phyloP scores from a whole-genome alignment of 129 eudicot species.

The Daucus carota region DH1_v3.0 NC_030383.2:43498501-43499000 shows the following conservation, averaged over 20 bases:
- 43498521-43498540: slow-evolving; percentile 98
- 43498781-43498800: neutral
- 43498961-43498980: neutral
- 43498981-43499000: neutral
- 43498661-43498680: slow-evolving; percentile 83
- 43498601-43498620: slow-evolving; percentile 99
- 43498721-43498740: slow-evolving; percentile 90
- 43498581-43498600: slow-evolving; percentile 97
- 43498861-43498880: neutral
- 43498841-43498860: neutral
- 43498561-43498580: slow-evolving; percentile 95
- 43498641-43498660: slow-evolving; percentile 75
- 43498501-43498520: slow-evolving; percentile 97
- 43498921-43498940: slow-evolving; percentile 14
- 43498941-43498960: slow-evolving; percentile 4
- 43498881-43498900: slow-evolving; percentile 15
- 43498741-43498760: slow-evolving; percentile 58
- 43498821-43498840: neutral
- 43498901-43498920: slow-evolving; percentile 16
- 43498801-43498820: neutral
- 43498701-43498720: slow-evolving; percentile 89
- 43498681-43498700: slow-evolving; percentile 98
- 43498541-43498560: slow-evolving; percentile 95
- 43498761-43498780: neutral
- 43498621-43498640: slow-evolving; percentile 88